Conservation (phyloP, 1,284 basidiomycete genomes). For the Clitocybe nebularis region DNA sequence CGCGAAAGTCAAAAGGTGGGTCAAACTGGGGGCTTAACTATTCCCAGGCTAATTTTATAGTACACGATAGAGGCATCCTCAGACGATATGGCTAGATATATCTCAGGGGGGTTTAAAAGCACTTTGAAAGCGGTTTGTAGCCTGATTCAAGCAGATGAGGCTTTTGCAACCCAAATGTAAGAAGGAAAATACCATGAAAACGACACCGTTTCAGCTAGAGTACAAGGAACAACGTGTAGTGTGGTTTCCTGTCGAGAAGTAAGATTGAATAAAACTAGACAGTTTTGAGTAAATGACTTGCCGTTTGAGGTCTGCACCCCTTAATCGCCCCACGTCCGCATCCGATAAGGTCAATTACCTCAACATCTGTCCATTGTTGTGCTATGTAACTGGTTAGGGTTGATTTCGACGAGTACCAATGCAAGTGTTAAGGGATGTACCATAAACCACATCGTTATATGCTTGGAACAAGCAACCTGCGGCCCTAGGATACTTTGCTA, state of each 20-base stretch:
- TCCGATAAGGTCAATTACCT: slow-evolving; percentile 54
- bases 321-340: slow-evolving; percentile 56
- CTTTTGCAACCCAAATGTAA: not conserved
- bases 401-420: not conserved
- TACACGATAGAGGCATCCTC: slow-evolving; percentile 80
- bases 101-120: slow-evolving; percentile 42
- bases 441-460: slow-evolving; percentile 56
- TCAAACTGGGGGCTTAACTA: slow-evolving; percentile 67
- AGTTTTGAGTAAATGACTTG: slow-evolving; percentile 29
- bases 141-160: slow-evolving; percentile 31
- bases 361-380: slow-evolving; percentile 65
- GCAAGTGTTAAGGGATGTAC: slow-evolving; percentile 26
- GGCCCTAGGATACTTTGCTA: slow-evolving; percentile 49
- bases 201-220: slow-evolving; percentile 61
- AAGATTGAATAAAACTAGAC: not conserved
- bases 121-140: slow-evolving; percentile 51
- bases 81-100: slow-evolving; percentile 68
- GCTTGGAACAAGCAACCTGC: slow-evolving; percentile 53
- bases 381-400: slow-evolving; percentile 33
- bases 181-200: slow-evolving; percentile 28
- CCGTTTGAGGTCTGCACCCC: slow-evolving; percentile 54
- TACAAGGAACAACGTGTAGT: slow-evolving; percentile 63
- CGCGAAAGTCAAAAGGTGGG: too few relatives aligned
- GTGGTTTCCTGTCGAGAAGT: slow-evolving; percentile 26
- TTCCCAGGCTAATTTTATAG: slow-evolving; percentile 72